Percentiles rank a stretch among this genome's conserved stretches.
phyloP scores from a whole-genome alignment of 768 basidiomycete genomes.

The Collybia sordida region DNA sequence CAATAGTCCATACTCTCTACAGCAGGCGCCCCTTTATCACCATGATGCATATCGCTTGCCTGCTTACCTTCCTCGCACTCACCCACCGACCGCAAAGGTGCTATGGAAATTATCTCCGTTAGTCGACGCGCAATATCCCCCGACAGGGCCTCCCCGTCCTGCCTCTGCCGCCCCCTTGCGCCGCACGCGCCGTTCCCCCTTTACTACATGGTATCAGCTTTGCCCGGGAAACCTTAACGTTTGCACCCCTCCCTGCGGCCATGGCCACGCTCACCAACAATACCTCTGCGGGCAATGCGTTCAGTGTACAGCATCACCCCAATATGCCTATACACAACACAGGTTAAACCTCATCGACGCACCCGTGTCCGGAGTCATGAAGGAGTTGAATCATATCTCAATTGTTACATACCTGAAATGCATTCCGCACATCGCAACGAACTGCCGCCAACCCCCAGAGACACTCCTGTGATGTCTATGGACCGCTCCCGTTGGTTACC shows the following conservation, averaged over 20 bases:
- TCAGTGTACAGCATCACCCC: slow-evolving; percentile 9
- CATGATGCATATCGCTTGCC: too few species aligned
- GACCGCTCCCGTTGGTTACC: slow-evolving; percentile 10
- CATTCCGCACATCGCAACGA: slow-evolving; percentile 2
- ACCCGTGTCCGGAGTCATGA: slow-evolving; percentile 7
- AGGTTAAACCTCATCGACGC: background rate
- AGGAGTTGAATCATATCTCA: slow-evolving; percentile 8
- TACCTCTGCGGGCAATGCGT: slow-evolving; percentile 16
- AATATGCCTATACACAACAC: background rate
- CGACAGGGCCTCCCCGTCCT: too few species aligned
- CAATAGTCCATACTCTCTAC: too few species aligned
- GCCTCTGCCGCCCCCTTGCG: too few species aligned
- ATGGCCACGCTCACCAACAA: slow-evolving; percentile 20
- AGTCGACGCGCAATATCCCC: too few species aligned
- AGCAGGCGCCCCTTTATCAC: too few species aligned
- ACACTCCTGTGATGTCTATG: background rate
- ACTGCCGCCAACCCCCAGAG: slow-evolving; percentile 8
- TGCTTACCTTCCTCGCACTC: too few species aligned
- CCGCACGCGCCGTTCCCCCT: too few species aligned
- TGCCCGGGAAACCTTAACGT: slow-evolving; percentile 13
- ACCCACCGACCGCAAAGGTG: too few species aligned
- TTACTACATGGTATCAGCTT: slow-evolving; percentile 13
- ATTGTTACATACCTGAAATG: slow-evolving; percentile 7
- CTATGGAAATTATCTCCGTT: too few species aligned
- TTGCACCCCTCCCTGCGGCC: slow-evolving; percentile 15